A percentile compares a stretch with the other conserved stretches of the same genome.
Evolutionary conservation across 2,329 filamentous ascomycete genomes (phyloP).

Genomic region (Pseudogymnoascus sp.): DNA sequence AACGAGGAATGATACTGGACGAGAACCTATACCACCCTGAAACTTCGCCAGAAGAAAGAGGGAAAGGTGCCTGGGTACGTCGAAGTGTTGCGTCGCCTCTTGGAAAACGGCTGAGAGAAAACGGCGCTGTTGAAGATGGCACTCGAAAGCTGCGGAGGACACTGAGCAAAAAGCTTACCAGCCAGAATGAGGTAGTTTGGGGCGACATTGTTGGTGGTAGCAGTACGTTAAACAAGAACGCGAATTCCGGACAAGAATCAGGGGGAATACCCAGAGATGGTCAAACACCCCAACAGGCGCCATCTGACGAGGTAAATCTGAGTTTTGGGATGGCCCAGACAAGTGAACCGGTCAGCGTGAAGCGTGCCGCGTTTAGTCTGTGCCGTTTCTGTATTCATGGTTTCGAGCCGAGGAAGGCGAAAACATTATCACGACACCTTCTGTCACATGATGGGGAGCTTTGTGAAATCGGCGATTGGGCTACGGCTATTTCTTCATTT

Average conservation of each 20-base stretch:
- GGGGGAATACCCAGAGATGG: not conserved
- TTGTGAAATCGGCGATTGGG: slow-evolving; percentile 16
- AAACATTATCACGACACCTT: slow-evolving; percentile 30
- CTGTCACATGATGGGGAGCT: slow-evolving; percentile 29
- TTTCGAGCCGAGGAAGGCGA: slow-evolving; percentile 33
- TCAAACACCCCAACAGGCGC: not conserved
- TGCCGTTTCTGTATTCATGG: slow-evolving; percentile 35
- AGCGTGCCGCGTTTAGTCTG: slow-evolving; percentile 31
- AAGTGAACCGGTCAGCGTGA: slow-evolving; percentile 9
- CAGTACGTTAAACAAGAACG: slow-evolving; percentile 15
- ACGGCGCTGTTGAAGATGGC: slow-evolving; percentile 43
- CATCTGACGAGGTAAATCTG: not conserved
- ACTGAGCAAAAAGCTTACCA: slow-evolving; percentile 73
- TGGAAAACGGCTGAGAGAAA: slow-evolving; percentile 53
- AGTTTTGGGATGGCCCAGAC: not conserved
- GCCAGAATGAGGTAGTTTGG: slow-evolving; percentile 80
- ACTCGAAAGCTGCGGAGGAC: slow-evolving; percentile 79
- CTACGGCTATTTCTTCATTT: slow-evolving; percentile 9
- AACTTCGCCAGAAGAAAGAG: slow-evolving; percentile 61
- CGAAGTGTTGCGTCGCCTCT: slow-evolving; percentile 38
- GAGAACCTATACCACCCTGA: slow-evolving; percentile 76
- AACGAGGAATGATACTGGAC: slow-evolving; percentile 83
- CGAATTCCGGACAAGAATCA: not conserved
- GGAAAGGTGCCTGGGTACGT: slow-evolving; percentile 66
- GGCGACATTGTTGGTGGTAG: slow-evolving; percentile 65